These are phyloP conservation scores for Isochrysis galbana DNA, from an alignment of 78 protist species.

Conservation along the genomic window DNA sequence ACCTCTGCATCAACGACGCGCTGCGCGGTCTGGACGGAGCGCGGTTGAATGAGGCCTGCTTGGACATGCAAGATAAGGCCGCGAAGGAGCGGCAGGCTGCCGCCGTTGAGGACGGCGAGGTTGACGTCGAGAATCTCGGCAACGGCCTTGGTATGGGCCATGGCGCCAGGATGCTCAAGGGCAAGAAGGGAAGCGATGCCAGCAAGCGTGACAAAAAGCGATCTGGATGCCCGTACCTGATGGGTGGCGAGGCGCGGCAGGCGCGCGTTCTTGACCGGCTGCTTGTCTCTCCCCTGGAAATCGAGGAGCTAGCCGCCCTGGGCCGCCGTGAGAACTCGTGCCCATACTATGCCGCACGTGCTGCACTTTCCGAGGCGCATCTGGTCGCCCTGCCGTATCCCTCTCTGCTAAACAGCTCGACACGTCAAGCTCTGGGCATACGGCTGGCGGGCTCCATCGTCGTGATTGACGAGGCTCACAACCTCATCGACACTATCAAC, in stretches of 20 bases:
- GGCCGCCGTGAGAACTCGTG: constrained; percentile 15
- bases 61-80: background rate
- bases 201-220: background rate
- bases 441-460: constrained; percentile 39
- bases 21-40: background rate
- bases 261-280: background rate
- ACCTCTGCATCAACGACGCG: constrained; percentile 55
- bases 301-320: background rate
- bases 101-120: background rate
- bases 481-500: constrained; percentile 69
- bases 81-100: background rate
- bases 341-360: constrained; percentile 63
- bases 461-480: constrained; percentile 81
- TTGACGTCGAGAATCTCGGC: background rate
- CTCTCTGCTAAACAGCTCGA: constrained; percentile 42
- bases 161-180: background rate
- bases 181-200: background rate
- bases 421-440: constrained; percentile 58
- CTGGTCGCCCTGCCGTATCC: constrained; percentile 69
- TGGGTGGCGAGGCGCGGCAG: background rate
- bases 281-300: background rate
- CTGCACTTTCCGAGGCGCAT: background rate
- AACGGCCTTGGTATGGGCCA: background rate
- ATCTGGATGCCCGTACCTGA: background rate
- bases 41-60: constrained; percentile 41